These are phyloP conservation scores for Globisporangium cystogenes DNA, from an alignment of 352 stramenopile species.

Conservation along the genomic window DNA sequence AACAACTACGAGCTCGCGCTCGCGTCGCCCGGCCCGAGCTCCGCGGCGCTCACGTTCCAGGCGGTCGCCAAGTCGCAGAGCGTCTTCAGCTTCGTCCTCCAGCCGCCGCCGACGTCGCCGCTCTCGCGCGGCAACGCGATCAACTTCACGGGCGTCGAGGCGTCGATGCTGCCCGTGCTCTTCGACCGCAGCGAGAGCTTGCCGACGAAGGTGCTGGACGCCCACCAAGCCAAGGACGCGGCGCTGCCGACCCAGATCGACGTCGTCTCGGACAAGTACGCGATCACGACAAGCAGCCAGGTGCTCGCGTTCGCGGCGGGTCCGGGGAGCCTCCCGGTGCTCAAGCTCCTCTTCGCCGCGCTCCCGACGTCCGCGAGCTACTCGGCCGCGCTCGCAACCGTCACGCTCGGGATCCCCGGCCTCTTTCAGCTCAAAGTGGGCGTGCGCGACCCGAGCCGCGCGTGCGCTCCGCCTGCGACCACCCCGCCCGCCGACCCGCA, in stretches of 20 bases:
- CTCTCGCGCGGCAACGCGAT: slow-evolving; percentile 5
- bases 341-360: slow-evolving; percentile 16
- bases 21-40: slow-evolving; percentile 1
- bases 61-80: slow-evolving; percentile 16
- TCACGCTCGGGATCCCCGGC: slow-evolving; percentile 23
- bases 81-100: slow-evolving; percentile 26
- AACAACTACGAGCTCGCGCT: slow-evolving; percentile 12
- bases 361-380: slow-evolving; percentile 15
- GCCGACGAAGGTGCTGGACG: slow-evolving; percentile 21
- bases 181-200: slow-evolving; percentile 15
- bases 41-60: slow-evolving; percentile 9
- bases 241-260: slow-evolving; percentile 16
- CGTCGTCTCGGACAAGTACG: slow-evolving; percentile 17
- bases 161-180: slow-evolving; percentile 18
- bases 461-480: slow-evolving; percentile 21
- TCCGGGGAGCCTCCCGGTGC: slow-evolving; percentile 21
- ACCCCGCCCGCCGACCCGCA: slow-evolving; percentile 18
- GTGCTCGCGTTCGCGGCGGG: slow-evolving; percentile 19
- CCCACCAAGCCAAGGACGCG: slow-evolving; percentile 21
- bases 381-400: slow-evolving; percentile 6
- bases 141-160: background rate
- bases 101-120: slow-evolving; percentile 3
- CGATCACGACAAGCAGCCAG: slow-evolving; percentile 17
- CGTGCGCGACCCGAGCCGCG: slow-evolving; percentile 24
- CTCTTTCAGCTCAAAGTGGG: slow-evolving; percentile 17